Evolutionary conservation across 805 yeast genomes (phyloP), one percentile per base, ranked within the genome.

Genomic region (Sugiyamaella boreocaroliniensis): DNA sequence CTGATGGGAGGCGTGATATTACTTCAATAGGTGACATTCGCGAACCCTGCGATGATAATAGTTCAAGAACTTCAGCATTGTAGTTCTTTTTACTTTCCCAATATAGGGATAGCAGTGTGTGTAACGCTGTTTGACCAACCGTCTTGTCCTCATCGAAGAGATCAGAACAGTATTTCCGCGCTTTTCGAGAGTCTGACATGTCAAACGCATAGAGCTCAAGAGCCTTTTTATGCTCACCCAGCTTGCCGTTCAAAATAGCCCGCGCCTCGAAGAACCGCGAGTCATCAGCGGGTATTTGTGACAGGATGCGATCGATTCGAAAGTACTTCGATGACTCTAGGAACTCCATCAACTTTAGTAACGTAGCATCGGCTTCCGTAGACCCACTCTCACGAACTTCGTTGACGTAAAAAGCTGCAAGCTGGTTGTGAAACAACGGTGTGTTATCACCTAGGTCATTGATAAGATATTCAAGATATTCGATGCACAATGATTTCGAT

Each of bases 181-280:
- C 86, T n/a, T 72, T 69, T 18, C 67, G 67, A 47, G 79, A 74
- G 61, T 85, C 85, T 2, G 77, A 68, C 45, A 86, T 66, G 18
- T 81, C 80, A 47, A 77, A 73, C 46, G 79, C 80, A 22, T 82
- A 72, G 1, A 88, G 77, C 51, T 79, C 78, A 15, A 92, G 68
- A 0, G 88, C 83, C 48, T 80, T 76, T 10, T 75, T 74, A 62
- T 86, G 87, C 49, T 80, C 80, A 0, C 79, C 82, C 43, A 85
- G 61, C 54, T 79, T 76, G 45, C 76, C 76, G 50, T 85, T 73
- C 1, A 89, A 77, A 45, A 78, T 73, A 0, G 86, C 80, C 42
- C 79, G 75, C 41, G 83, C 72, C 20, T 77, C 69, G 8, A 76
- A 52, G 6, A 66, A 58, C 2, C 19, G 40, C 4, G 46, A 14